A percentile compares a stretch with the other conserved stretches of the same genome.
Evolutionary conservation across 164 flowering plant species (phyloP).

Genomic region (Umbellularia californica): DNA sequence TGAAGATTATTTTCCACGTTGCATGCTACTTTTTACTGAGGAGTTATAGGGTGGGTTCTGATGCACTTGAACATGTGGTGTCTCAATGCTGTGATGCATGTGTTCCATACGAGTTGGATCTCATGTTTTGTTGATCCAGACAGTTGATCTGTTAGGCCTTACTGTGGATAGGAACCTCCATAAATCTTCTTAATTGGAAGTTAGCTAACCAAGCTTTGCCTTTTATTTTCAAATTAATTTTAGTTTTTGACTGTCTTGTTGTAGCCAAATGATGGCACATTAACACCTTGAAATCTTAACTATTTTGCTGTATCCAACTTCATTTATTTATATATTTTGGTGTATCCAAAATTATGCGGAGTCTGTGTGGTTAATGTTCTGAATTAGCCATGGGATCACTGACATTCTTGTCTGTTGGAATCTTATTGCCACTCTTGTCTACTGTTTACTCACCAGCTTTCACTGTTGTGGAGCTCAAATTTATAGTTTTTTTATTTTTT

Average conservation of each 20-base stretch:
- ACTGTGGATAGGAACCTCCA: neutral
- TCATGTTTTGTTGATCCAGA: neutral
- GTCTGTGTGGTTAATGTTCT: no score
- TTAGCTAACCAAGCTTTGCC: neutral
- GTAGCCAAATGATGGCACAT: neutral
- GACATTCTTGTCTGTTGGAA: neutral
- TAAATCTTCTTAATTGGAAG: neutral
- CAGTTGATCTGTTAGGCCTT: neutral
- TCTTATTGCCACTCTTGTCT: neutral
- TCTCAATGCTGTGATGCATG: neutral
- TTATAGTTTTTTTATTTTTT: neutral
- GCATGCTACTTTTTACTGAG: neutral
- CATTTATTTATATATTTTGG: no score
- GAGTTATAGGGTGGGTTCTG: neutral
- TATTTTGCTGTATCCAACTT: no score
- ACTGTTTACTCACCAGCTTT: neutral
- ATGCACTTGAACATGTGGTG: neutral
- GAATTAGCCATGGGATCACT: no score
- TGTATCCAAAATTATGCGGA: no score
- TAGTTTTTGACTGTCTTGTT: neutral
- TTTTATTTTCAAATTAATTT: no score
- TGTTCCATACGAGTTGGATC: neutral
- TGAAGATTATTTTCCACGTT: neutral
- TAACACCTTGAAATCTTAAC: neutral
- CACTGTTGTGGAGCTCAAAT: constrained; percentile 3